Evolutionary conservation across 129 eudicot species (phyloP), one percentile per base, ranked within the genome.

Genomic region (Arctium minus): DNA sequence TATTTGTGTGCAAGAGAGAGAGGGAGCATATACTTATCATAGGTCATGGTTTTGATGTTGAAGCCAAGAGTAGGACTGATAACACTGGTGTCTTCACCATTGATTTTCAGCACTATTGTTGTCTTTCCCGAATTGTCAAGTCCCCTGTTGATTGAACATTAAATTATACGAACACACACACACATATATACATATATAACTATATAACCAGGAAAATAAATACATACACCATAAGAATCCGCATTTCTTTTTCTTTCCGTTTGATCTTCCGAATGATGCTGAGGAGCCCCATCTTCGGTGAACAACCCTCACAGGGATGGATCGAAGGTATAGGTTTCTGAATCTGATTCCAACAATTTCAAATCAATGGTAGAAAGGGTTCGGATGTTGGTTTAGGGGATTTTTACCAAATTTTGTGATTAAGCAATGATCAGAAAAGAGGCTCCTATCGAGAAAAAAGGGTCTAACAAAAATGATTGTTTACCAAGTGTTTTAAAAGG

Each of bases 251-350:
- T 81, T 95, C 99, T 64, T 93, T 95, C 33, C 94, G 91, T 82
- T 95, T 95, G 93, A 95, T 95, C 88, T 95, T 93, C 40, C 97
- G 90, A 87, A 96, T 96, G 67, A 96, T 96, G 90, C 98, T 94
- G 83, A 96, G 90, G 60, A 93, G 91, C 46, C 99, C 99, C 99
- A 96, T 95, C 53, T 15, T 48, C 32, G 44, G 46, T 42, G 9
- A 27, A 33, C 33, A 78, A 56, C 82, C 86, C 82, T 53, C 33
- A 48, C 10, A 44, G 56, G 60, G 11, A 79, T 15, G 1, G 62
- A 62, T 60, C 79, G 42, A 5, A 73, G 32, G 42, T 70, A 38
- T 9, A 33, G 72, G 33, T n/a, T 38, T 40, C 64, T 44, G 35
- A 44, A 74, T 82, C 75, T 62, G 74, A 32, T 73, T 44, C 44